Conservation (phyloP, 2,329 filamentous ascomycete genomes). For the Aureobasidium sp. region DNA sequence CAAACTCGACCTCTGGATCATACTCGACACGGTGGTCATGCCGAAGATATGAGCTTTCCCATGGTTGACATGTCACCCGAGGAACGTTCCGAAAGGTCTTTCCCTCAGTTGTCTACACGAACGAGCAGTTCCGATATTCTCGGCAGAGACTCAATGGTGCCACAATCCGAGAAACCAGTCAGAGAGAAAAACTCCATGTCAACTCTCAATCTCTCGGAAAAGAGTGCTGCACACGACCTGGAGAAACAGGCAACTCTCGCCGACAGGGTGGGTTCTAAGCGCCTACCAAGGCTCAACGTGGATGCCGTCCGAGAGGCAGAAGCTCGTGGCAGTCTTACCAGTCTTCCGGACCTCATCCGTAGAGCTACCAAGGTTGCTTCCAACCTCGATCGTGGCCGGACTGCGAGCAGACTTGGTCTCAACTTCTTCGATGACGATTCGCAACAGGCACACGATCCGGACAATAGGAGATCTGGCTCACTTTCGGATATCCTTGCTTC, state of each 20-base stretch:
- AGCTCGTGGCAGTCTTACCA: slow-evolving; percentile 80
- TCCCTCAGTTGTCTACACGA: neutral
- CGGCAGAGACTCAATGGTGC: neutral
- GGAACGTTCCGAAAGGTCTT: neutral
- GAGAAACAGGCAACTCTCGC: slow-evolving; percentile 25
- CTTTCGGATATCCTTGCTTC: slow-evolving; percentile 57
- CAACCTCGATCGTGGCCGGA: slow-evolving; percentile 75
- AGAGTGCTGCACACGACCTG: neutral
- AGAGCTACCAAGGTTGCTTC: slow-evolving; percentile 79
- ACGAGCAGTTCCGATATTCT: slow-evolving; percentile 2
- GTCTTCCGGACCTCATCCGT: slow-evolving; percentile 80
- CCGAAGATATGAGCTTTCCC: neutral
- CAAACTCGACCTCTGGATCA: neutral
- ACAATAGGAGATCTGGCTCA: slow-evolving; percentile 38
- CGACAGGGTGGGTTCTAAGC: slow-evolving; percentile 32
- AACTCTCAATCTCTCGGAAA: neutral
- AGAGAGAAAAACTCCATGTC: neutral
- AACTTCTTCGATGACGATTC: slow-evolving; percentile 35
- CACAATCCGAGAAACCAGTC: neutral
- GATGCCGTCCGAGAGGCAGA: slow-evolving; percentile 75
- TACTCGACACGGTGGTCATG: neutral
- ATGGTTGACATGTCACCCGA: neutral
- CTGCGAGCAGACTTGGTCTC: slow-evolving; percentile 49
- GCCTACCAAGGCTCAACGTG: slow-evolving; percentile 69
- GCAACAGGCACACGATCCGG: neutral